Evolutionary conservation across 2,329 filamentous ascomycete genomes (phyloP), one percentile per base, ranked within the genome.

Genomic region (Epicoccum nigrum): DNA sequence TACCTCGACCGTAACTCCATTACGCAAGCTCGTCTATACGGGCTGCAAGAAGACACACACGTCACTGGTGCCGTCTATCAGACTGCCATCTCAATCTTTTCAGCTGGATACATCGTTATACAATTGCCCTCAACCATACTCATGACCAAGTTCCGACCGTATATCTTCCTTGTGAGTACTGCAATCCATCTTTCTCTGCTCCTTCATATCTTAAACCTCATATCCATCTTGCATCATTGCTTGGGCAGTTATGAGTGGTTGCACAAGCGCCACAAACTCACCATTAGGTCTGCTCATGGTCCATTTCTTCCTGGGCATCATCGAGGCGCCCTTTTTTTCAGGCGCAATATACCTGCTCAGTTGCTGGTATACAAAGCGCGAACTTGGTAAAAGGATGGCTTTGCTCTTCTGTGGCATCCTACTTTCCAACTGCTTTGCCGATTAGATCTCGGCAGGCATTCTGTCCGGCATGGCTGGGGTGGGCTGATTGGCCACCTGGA

Each of bases 261-360:
- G 45, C 11, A 87, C 87, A 81, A 85, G 85, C 4, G 83, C 87
- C 42, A 79, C 83, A 4, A 73, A 77, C 33, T 84, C 81, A 62
- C 86, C 81, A 74, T 79, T 77, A 1, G 83, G 83, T 0, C 75
- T 89, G 4, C 43, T 57, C 15, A 44, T 67, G 2, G 70, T 67
- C 21, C 65, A 74, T 27, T 72, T 75, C 51, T 89, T 90, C 60
- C 77, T 92, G 1, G 88, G 88, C 21, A 73, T 91, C 20, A 81
- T 81, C 16, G 89, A 92, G 68, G 77, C 88, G 7, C 88, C 88
- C 9, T 77, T 92, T 0, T 78, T 79, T 43, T 76, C 76, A 2
- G 75, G 76, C 3, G 82, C 49, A 16, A 45, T 54, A 2, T 56
- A 50, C 28, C 41, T 56, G 7, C 53, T 56, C 49, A 46, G 45